Evolutionary conservation across 2,329 filamentous ascomycete genomes (phyloP).

Genomic region (Aspergillus ruber): DNA sequence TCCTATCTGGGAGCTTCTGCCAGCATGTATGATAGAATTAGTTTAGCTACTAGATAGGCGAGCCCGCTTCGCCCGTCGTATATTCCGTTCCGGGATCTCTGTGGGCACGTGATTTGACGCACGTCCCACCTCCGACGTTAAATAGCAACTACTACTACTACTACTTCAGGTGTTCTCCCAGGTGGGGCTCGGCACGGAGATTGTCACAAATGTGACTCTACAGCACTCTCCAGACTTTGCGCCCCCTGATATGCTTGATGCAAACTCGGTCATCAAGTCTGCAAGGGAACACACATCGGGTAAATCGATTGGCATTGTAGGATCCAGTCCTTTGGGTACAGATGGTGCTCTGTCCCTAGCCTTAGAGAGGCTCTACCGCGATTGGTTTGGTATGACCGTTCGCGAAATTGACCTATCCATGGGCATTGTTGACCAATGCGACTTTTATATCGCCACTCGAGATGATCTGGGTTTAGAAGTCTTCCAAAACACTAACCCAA

Average conservation of each 20-base stretch:
- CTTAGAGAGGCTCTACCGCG: slow-evolving; percentile 13
- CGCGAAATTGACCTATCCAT: slow-evolving; percentile 1
- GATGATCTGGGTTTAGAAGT: slow-evolving; percentile 5
- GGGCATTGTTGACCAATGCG: slow-evolving; percentile 2
- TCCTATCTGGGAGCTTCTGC: no score
- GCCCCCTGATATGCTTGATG: background rate
- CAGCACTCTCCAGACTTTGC: background rate
- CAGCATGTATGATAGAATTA: no score
- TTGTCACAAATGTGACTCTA: slow-evolving; percentile 5
- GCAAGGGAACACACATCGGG: slow-evolving; percentile 2
- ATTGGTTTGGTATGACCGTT: slow-evolving; percentile 16
- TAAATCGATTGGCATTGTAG: slow-evolving; percentile 15
- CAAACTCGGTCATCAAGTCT: background rate
- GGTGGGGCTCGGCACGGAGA: slow-evolving; percentile 19
- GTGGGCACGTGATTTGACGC: no score
- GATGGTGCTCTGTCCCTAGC: slow-evolving; percentile 11
- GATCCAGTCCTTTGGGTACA: slow-evolving; percentile 11
- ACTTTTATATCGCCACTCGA: slow-evolving; percentile 20
- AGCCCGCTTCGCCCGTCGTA: no score
- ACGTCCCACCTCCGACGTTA: no score
- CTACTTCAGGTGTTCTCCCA: no score
- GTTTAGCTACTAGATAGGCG: no score
- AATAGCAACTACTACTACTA: no score
- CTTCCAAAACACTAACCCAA: background rate
- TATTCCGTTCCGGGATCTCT: no score